Base-by-base conservation (phyloP, 176 grass and related monocot species). In the Avena insularis region DNA sequence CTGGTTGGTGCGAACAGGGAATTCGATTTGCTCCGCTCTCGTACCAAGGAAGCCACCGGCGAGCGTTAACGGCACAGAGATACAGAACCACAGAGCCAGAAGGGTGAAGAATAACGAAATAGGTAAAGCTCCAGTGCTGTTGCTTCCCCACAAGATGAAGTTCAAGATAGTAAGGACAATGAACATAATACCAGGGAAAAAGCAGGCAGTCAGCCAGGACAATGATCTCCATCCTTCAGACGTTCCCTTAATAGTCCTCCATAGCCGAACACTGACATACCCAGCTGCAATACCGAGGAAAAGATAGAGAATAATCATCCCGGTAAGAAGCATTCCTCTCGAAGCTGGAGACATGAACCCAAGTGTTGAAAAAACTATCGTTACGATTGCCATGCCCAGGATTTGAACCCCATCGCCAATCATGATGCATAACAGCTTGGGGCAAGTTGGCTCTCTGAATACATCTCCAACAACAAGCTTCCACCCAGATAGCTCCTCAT, bases 301-400 rank as follows among this genome's bases (percentile, higher is more conserved):
- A 51, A 97, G 88, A 90, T 94, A 97, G 49, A 97, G 90, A 83
- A 97, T 58, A 15, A 97, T 97, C 92, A 97, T 97, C 47, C 94
- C 94, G 8, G 94, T 97, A 16, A 97, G 85, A 71, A 97, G 92
- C 94, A 97, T 97, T 74, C 94, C 94, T 64, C 94, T 88, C 0
- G 92, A 97, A 17, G 94, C 94, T 51, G 94, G 94, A 86, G 94
- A 97, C 90, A 97, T 94, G 82, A 97, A 97, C 77, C 94, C 94
- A 61, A 97, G 80, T 21, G 94, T 87, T 62, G 94, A 81, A 71
- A 94, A 97, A 58, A 97, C 40, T 2, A 94, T 94, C 29, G 94
- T 92, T 27, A 97, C 92, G 0, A 94, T 46, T 64, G 85, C 83
- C 94, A 97, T 97, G 27, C 92, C 94, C 47, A 92, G 73, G 83